Base-by-base conservation (phyloP, 2,329 filamentous ascomycete species). In the Magnaporthiopsis rhizophila region DNA sequence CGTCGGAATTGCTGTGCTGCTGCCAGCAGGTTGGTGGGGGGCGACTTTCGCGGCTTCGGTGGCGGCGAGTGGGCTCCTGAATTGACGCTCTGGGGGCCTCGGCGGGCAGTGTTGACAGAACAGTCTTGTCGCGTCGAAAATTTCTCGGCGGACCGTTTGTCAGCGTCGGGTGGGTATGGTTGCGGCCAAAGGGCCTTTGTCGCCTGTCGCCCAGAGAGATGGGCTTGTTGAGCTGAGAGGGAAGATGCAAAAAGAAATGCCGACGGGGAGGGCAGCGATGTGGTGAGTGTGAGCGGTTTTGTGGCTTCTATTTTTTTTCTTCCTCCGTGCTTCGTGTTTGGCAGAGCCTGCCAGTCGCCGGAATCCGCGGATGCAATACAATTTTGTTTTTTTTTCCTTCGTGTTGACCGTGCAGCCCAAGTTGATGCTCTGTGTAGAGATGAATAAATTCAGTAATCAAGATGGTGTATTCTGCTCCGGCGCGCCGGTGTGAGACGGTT, bases 21-120 rank as follows among this genome's bases (percentile, higher is more conserved):
- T 38, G 32, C 59, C 59, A 38, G 59, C 59, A 24, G 34, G 21
- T 26, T 61, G 59, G 34, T 61, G 59, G 59, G 59, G 59, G 59
- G 21, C n/a, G 59, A 38, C 59, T 61, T 60, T 61, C 12, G 38
- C 59, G 24, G 38, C 59, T 12, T 61, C 32, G 59, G 59, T 61
- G 59, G 38, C 59, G 59, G 26, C 59, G 59, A 53, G 59, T 61
- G 59, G 59, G 59, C 59, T 61, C 38, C 59, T 61, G 59, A n/a
- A 61, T 61, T 61, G 34, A 61, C 34, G 59, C 59, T 61, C 38
- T 61, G n/a, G n/a, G 59, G 34, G 34, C 32, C 26, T 38, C 38
- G 59, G 59, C n/a, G 34, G 34, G 34, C 59, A 21, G 59, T 61
- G 59, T 26, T 61, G 45, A 61, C 34, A 38, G 59, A 53, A 24